Conservation (phyloP, 257 asterid genomes). For the Penstemon barbatus region DNA sequence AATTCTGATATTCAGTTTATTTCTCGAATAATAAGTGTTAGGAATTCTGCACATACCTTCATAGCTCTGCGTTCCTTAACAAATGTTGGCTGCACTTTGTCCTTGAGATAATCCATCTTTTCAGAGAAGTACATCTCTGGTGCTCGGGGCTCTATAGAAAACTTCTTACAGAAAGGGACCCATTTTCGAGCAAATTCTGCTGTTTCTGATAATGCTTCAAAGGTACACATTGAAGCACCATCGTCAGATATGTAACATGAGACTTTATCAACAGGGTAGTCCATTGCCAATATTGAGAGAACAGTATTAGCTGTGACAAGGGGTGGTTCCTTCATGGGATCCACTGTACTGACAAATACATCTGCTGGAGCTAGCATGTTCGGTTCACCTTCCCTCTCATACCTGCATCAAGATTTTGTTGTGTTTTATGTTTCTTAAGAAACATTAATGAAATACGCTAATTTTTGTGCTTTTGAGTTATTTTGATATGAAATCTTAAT, state of each 20-base stretch:
- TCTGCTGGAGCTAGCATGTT: conserved; percentile 84
- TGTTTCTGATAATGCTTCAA: conserved; percentile 89
- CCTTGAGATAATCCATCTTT: conserved; percentile 89
- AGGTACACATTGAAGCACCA: conserved; percentile 97
- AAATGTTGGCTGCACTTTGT: conserved; percentile 92
- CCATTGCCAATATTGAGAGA: conserved; percentile 91
- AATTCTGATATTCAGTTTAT: background rate
- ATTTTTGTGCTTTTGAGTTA: background rate
- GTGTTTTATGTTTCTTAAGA: background rate
- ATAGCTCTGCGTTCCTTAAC: conserved; percentile 96
- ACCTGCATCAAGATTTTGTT: conserved; percentile 49
- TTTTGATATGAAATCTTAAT: background rate
- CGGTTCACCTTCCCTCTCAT: conserved; percentile 92
- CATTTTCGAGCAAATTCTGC: conserved; percentile 92
- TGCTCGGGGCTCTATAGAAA: conserved; percentile 89
- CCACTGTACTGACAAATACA: conserved; percentile 90
- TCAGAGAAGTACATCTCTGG: conserved; percentile 92
- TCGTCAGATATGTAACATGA: conserved; percentile 96
- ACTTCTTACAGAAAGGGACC: conserved; percentile 96
- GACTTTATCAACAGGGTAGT: conserved; percentile 84
- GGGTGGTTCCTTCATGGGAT: conserved; percentile 95
- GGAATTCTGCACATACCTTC: conserved; percentile 54
- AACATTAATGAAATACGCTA: background rate
- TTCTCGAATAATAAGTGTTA: background rate
- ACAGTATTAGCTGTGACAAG: conserved; percentile 89